Conservation (phyloP, 2,329 filamentous ascomycete species). For the Ascochyta fabae region DNA sequence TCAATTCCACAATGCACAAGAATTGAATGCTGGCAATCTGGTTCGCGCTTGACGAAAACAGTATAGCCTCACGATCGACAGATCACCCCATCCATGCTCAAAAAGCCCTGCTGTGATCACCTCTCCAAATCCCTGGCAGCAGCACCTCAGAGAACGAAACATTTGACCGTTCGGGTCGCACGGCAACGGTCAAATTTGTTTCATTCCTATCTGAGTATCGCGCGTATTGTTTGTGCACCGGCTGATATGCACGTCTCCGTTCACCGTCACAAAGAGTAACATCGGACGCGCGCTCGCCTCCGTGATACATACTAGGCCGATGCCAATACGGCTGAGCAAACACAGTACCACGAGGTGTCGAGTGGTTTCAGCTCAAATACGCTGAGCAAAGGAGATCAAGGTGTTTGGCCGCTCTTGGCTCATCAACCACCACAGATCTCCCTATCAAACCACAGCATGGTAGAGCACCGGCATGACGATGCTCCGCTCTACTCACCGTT, state of each 20-base stretch:
- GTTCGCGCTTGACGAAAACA: constrained; percentile 3
- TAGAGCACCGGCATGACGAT: constrained; percentile 15
- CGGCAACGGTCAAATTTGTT: background rate
- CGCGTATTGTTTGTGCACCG: background rate
- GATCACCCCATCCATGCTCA: background rate
- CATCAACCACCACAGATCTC: background rate
- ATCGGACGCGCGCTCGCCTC: background rate
- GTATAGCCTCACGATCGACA: constrained; percentile 13
- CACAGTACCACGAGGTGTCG: background rate
- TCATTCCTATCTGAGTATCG: background rate
- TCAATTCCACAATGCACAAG: background rate
- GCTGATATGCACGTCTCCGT: background rate
- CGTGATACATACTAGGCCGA: background rate
- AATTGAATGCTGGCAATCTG: background rate
- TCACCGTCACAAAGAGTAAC: constrained; percentile 1
- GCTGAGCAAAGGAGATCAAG: background rate
- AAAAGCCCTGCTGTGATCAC: constrained; percentile 6
- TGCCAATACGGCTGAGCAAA: background rate
- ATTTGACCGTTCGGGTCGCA: constrained; percentile 1
- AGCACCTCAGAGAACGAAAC: constrained; percentile 1
- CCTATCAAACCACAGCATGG: constrained; percentile 3
- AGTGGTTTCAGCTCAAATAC: background rate
- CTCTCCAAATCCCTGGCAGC: background rate
- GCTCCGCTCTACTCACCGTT: constrained; percentile 11
- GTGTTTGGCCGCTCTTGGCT: constrained; percentile 7